These are phyloP conservation scores for Hypoxylon crocopeplum DNA, from an alignment of 495 filamentous ascomycete species.

Conservation along the genomic window DNA sequence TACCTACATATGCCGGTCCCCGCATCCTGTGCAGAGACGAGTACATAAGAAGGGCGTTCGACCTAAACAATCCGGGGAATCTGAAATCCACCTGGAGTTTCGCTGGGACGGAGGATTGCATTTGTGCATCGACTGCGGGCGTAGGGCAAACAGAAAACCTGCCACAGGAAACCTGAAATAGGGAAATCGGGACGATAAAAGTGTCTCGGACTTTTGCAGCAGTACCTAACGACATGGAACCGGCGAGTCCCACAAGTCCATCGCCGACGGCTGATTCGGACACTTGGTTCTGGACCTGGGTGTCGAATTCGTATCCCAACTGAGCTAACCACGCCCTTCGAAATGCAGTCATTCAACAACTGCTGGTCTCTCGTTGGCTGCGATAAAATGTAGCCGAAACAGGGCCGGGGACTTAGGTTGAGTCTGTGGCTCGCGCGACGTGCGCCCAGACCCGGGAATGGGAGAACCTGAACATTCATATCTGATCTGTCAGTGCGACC, in stretches of 20 bases:
- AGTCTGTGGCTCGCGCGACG: too few species aligned
- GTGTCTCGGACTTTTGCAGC: too few species aligned
- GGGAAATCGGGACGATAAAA: background rate
- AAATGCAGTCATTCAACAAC: background rate
- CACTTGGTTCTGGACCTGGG: conserved; percentile 35
- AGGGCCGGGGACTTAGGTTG: too few species aligned
- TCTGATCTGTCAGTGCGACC: too few species aligned
- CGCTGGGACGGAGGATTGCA: conserved; percentile 1
- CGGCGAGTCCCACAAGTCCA: conserved; percentile 9
- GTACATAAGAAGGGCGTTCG: conserved; percentile 1
- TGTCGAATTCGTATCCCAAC: conserved; percentile 30
- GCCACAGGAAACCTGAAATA: background rate
- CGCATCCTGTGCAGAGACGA: background rate
- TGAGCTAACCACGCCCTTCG: background rate
- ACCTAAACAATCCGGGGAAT: background rate
- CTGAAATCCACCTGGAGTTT: background rate
- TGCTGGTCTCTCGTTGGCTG: too few species aligned
- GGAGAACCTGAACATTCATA: too few species aligned
- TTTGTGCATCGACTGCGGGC: background rate
- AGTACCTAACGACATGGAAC: conserved; percentile 29
- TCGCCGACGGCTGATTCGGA: conserved; percentile 23
- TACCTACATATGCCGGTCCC: background rate
- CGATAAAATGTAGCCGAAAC: too few species aligned
- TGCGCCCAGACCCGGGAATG: too few species aligned
- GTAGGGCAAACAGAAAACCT: background rate